Evolutionary conservation across 805 yeast genomes (phyloP).

Genomic region (Ogataea philodendri): DNA sequence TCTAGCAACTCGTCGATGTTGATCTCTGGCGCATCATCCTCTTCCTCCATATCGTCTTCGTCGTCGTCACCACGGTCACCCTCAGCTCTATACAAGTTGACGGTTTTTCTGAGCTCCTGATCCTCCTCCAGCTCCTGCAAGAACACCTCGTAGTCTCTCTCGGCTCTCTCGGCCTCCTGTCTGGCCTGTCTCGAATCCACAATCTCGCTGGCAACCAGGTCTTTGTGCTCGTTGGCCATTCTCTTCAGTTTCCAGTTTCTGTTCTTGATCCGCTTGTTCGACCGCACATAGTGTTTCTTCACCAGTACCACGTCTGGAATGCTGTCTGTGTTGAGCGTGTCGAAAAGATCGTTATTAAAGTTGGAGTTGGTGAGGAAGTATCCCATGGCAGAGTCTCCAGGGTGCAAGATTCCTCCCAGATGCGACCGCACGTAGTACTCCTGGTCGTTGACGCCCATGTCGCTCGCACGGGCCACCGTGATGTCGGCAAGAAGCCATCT

Average conservation of each 20-base stretch:
- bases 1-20: slow-evolving; percentile 91
- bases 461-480: slow-evolving; percentile 85
- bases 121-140: slow-evolving; percentile 97
- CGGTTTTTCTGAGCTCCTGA: slow-evolving; percentile 84
- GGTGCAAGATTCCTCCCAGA: slow-evolving; percentile 89
- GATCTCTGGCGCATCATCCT: slow-evolving; percentile 82
- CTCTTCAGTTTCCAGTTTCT: slow-evolving; percentile 91
- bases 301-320: slow-evolving; percentile 85
- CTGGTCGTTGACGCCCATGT: slow-evolving; percentile 81
- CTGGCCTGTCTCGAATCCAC: slow-evolving; percentile 64
- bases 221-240: slow-evolving; percentile 95
- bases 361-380: slow-evolving; percentile 83
- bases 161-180: slow-evolving; percentile 89
- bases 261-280: slow-evolving; percentile 69
- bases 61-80: slow-evolving; percentile 43
- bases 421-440: slow-evolving; percentile 86
- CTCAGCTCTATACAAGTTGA: slow-evolving; percentile 79
- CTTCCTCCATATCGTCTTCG: slow-evolving; percentile 32
- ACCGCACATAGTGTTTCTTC: slow-evolving; percentile 84
- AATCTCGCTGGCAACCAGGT: slow-evolving; percentile 66
- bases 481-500: slow-evolving; percentile 83
- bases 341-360: slow-evolving; percentile 86
- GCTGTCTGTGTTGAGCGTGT: slow-evolving; percentile 57
- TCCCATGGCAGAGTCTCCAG: slow-evolving; percentile 95
- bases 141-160: slow-evolving; percentile 92